Evolutionary conservation across 2,329 filamentous ascomycete species (phyloP), one percentile per base, ranked within the genome.

Genomic region (Colletotrichum sp.): DNA sequence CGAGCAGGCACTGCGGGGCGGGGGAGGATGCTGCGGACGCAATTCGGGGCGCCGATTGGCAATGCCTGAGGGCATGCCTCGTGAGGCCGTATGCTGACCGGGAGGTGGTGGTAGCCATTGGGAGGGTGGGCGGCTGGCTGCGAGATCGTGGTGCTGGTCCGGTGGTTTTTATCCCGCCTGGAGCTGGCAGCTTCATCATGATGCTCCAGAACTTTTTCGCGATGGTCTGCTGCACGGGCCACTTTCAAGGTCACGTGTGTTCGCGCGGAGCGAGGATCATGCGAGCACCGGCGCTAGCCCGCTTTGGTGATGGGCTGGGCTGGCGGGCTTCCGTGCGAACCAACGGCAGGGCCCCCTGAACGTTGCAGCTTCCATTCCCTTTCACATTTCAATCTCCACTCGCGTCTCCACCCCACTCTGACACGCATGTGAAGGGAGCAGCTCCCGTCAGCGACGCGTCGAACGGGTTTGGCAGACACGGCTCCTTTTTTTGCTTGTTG

Each of bases 21-120:
- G 77, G 36, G 6, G 75, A 71, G 39, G 44, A 52, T 22, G 75
- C 59, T 19, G 71, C 34, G 7, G 72, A 72, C 32, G 72, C 61
- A n/a, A 48, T 22, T 68, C 68, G 61, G 39, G 75, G 28, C 28
- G 61, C 55, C 60, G 64, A 34, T 25, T 77, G 77, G 64, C 75
- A 77, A 57, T 77, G 77, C 75, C 73, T 71, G 6, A 76, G 11
- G 30, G 76, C 72, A 71, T 72, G 77, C 68, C 73, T 77, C 57
- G 72, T 73, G 28, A 77, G 68, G 52, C 68, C 64, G 48, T 73
- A 76, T 65, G 72, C 70, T 70, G 75, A 77, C 32, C 72, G 61
- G 34, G 77, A 61, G 61, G 69, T 67, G 67, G 57, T 77, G 32
- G 59, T 63, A 34, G 75, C 77, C 77, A 78, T 78, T 74, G 72